Evolutionary conservation across 1,284 basidiomycete genomes (phyloP).

Genomic region (Pseudozyma pruni): DNA sequence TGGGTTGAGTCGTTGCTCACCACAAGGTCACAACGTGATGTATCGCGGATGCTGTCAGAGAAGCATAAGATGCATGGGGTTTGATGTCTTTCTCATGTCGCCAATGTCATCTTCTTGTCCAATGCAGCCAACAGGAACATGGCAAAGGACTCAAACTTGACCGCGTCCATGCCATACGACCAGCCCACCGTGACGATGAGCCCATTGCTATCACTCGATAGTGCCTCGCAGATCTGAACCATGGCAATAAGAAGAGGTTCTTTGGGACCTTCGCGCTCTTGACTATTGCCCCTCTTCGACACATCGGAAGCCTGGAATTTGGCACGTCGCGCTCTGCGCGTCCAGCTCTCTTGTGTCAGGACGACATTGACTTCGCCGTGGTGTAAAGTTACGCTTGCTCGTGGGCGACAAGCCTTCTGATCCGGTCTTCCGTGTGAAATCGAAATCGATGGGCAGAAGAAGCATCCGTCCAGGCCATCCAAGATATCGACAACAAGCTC

Average conservation of each 20-base stretch:
- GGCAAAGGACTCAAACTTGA: slow-evolving; percentile 44
- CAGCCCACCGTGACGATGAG: slow-evolving; percentile 21
- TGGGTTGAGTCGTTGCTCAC: too few species aligned
- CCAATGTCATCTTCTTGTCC: slow-evolving; percentile 1
- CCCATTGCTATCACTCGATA: slow-evolving; percentile 5
- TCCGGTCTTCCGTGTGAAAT: too few species aligned
- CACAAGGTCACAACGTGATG: neutral
- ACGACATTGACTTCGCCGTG: slow-evolving; percentile 11
- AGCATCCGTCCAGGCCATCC: slow-evolving; percentile 19
- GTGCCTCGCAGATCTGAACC: slow-evolving; percentile 8
- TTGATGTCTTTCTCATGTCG: neutral
- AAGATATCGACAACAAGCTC: slow-evolving; percentile 1
- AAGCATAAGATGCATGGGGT: neutral
- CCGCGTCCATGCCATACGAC: slow-evolving; percentile 23
- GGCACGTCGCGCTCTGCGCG: slow-evolving; percentile 24
- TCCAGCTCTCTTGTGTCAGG: slow-evolving; percentile 23
- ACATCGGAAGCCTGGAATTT: slow-evolving; percentile 3
- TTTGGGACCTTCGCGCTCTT: neutral
- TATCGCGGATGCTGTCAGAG: neutral
- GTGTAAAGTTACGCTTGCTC: neutral
- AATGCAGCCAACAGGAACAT: slow-evolving; percentile 30
- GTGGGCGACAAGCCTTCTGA: neutral
- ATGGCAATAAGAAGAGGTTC: slow-evolving; percentile 21
- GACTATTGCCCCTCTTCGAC: neutral
- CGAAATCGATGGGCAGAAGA: slow-evolving; percentile 2